Base-by-base conservation (phyloP, 106 monocot genomes). In the Allium cepa region DNA sequence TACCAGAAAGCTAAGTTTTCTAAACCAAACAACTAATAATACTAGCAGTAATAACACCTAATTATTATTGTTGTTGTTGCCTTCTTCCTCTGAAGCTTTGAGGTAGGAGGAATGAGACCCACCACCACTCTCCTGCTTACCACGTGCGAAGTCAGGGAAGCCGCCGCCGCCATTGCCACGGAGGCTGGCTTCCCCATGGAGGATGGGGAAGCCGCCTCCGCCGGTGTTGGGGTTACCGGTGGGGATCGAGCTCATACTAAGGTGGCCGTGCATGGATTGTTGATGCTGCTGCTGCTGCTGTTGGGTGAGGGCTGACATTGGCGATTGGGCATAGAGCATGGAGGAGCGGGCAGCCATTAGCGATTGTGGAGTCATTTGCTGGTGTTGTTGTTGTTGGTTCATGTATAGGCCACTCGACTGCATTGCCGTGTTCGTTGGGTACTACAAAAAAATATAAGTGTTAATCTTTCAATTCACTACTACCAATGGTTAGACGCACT, bases 271-370 rank as follows among this genome's bases (percentile, higher is more conserved):
- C 36, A 36, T 36, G 36, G 36, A 36, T 36, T 36, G 36, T 36
- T 36, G 36, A 15, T 84, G 86, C 18, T 77, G 36, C 36, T 76
- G 80, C 2, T 72, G 62, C 47, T 80, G 78, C 56, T 77, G 67
- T 26, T 82, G 89, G 62, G 81, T 84, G 46, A 90, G 64, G 15
- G 80, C 71, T 2, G 90, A 78, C 78, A 90, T 69, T 16, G 94
- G 77, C 12, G 94, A 80, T 53, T 90, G 90, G 7, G 84, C 59
- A 17, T 90, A 90, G 4, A 85, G 59, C 84, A 94, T 87, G 4
- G 90, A 74, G n/a, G 89, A 82, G 46, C 94, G 82, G 18, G 87
- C 80, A 7, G 80, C 81, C 80, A 90, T 78, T 6, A 94, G 76
- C 8, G 84, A 80, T 27, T 83, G 90, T 2, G 87, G 76, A n/a